These are phyloP conservation scores for Rhizopogon sp. DNA, from an alignment of 768 basidiomycete species.

Conservation along the genomic window DNA sequence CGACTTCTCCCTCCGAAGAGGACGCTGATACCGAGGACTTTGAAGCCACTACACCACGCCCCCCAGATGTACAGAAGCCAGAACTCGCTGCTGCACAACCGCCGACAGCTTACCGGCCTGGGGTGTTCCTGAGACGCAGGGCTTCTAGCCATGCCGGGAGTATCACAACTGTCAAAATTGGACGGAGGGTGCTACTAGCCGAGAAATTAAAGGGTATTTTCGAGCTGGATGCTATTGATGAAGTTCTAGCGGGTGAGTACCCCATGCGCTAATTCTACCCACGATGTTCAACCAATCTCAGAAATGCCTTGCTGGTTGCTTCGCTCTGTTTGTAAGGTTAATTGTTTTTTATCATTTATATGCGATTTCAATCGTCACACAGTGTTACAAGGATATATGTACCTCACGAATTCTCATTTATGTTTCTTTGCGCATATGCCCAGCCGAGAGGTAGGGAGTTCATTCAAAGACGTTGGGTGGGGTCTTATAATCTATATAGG, in stretches of 20 bases:
- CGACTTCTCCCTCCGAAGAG: constrained; percentile 37
- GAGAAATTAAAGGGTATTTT: constrained; percentile 90
- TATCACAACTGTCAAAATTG: constrained; percentile 66
- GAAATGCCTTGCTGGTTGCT: constrained; percentile 96
- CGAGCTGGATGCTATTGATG: constrained; percentile 71
- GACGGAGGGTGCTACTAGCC: constrained; percentile 69
- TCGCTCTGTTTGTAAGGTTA: constrained; percentile 75
- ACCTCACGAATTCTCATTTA: constrained; percentile 86
- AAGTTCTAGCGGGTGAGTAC: constrained; percentile 75
- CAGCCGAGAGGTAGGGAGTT: constrained; percentile 63
- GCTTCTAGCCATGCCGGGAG: constrained; percentile 46
- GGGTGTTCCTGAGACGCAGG: constrained; percentile 17
- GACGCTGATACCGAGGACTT: constrained; percentile 58
- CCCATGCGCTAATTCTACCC: neutral
- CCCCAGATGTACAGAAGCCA: constrained; percentile 16
- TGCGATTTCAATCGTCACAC: constrained; percentile 6
- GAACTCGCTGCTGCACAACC: constrained; percentile 1
- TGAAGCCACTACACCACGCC: constrained; percentile 44
- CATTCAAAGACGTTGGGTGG: neutral
- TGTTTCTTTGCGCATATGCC: constrained; percentile 98
- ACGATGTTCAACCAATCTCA: constrained; percentile 20
- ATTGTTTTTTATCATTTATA: neutral
- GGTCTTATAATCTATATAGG: constrained; percentile 40
- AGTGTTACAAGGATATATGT: constrained; percentile 98
- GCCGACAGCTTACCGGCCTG: constrained; percentile 11